These are phyloP conservation scores for Pouteria glomerata DNA, from an alignment of 148 eudicot genomes.

Conservation along the genomic window DNA sequence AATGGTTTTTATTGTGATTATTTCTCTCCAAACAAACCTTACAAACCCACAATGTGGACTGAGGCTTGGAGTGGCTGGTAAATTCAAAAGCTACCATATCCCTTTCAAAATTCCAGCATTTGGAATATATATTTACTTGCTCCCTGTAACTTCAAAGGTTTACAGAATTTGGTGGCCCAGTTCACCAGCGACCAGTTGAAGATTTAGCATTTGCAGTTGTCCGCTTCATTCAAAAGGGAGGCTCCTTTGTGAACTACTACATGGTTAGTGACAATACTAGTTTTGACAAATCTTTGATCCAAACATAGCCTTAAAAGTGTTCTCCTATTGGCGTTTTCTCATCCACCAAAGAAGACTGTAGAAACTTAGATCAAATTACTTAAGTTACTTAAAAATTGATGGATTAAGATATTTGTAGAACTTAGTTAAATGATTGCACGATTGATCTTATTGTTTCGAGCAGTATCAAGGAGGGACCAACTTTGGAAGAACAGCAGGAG, in stretches of 20 bases:
- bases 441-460: conserved; percentile 3
- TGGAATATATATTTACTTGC: conserved; percentile 4
- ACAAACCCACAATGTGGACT: conserved; percentile 93
- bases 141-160: conserved; percentile 46
- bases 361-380: background rate
- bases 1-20: conserved; percentile 94
- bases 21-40: conserved; percentile 75
- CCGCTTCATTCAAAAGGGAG: conserved; percentile 88
- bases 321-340: too few relatives aligned
- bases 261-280: conserved; percentile 47
- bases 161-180: conserved; percentile 86
- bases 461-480: conserved; percentile 99
- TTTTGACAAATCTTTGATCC: too few relatives aligned
- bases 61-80: conserved; percentile 99
- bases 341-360: background rate
- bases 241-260: conserved; percentile 89
- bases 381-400: too few relatives aligned
- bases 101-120: background rate
- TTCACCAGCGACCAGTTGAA: conserved; percentile 73
- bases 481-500: conserved; percentile 96
- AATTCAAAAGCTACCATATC: conserved; percentile 1
- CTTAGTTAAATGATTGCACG: background rate
- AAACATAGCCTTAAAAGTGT: too few relatives aligned
- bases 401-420: background rate
- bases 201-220: conserved; percentile 94